These are phyloP conservation scores for Blastobotrys americana DNA, from an alignment of 805 yeast genomes.

Conservation along the genomic window DNA sequence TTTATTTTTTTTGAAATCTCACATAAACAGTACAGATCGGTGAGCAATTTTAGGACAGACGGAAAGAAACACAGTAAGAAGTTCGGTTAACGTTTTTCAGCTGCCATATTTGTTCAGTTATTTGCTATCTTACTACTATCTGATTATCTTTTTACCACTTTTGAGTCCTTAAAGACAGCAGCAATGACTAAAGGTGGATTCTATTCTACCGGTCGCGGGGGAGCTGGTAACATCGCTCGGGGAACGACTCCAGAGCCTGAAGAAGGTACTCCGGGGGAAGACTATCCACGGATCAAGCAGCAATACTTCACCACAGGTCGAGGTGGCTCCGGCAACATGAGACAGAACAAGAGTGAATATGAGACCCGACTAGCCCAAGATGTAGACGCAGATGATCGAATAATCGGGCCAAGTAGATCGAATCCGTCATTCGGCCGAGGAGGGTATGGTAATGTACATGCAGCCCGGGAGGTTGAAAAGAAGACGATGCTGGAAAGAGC, in stretches of 20 bases:
- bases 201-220: conserved; percentile 73
- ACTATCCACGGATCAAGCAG: conserved; percentile 48
- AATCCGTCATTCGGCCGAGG: conserved; percentile 49
- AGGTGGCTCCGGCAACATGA: conserved; percentile 76
- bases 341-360: conserved; percentile 48
- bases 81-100: too few relatives aligned
- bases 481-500: conserved; percentile 42
- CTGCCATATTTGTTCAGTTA: too few relatives aligned
- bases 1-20: too few relatives aligned
- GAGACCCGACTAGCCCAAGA: conserved; percentile 59
- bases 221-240: conserved; percentile 60
- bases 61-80: too few relatives aligned
- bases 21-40: too few relatives aligned
- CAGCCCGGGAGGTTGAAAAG: conserved; percentile 21
- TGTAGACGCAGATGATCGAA: conserved; percentile 41
- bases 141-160: too few relatives aligned
- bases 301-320: conserved; percentile 63
- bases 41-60: too few relatives aligned
- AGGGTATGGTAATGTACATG: conserved; percentile 55
- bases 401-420: conserved; percentile 36
- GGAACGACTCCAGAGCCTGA: conserved; percentile 46
- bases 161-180: neutral
- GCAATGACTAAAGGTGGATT: conserved; percentile 25
- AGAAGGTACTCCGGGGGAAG: conserved; percentile 47
- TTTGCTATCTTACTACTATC: too few relatives aligned